Evolutionary conservation across 805 yeast species (phyloP).

Genomic region (Komagataella ulmi): DNA sequence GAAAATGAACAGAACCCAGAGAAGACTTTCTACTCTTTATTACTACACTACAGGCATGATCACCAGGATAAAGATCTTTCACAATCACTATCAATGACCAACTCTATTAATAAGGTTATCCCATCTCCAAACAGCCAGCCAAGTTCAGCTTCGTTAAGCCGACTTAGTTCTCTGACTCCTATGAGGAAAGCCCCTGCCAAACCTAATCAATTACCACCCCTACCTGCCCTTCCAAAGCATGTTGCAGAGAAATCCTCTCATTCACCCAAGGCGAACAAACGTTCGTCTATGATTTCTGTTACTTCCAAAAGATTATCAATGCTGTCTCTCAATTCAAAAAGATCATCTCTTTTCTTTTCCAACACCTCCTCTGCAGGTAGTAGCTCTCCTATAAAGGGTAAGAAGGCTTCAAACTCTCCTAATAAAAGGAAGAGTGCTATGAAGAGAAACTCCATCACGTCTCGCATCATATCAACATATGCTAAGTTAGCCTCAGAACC

Average conservation of each 20-base stretch:
- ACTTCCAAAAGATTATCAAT: slow-evolving; percentile 7
- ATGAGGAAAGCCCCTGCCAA: slow-evolving; percentile 8
- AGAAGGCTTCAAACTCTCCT: slow-evolving; percentile 1
- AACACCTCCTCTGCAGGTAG: slow-evolving; percentile 11
- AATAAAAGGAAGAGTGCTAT: slow-evolving; percentile 15
- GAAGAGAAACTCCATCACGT: slow-evolving; percentile 60
- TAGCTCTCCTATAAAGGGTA: slow-evolving; percentile 19
- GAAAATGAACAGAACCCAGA: slow-evolving; percentile 18
- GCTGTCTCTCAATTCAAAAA: slow-evolving; percentile 10
- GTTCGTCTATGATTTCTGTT: neutral
- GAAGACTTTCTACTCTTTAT: slow-evolving; percentile 22
- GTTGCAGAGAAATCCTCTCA: slow-evolving; percentile 8
- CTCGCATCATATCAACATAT: slow-evolving; percentile 58
- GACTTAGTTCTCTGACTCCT: slow-evolving; percentile 10
- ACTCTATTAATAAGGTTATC: neutral
- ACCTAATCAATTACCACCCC: neutral
- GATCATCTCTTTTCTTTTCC: slow-evolving; percentile 8
- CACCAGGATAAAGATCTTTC: slow-evolving; percentile 8
- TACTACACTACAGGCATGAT: slow-evolving; percentile 22
- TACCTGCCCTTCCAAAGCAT: slow-evolving; percentile 7
- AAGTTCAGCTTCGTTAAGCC: neutral
- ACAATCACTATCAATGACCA: neutral
- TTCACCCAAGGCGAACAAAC: slow-evolving; percentile 6
- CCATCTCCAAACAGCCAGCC: slow-evolving; percentile 6
- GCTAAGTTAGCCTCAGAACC: slow-evolving; percentile 54